phyloP scores from a whole-genome alignment of 176 grass and related monocot genomes.

The Sorghum bicolor region DNA sequence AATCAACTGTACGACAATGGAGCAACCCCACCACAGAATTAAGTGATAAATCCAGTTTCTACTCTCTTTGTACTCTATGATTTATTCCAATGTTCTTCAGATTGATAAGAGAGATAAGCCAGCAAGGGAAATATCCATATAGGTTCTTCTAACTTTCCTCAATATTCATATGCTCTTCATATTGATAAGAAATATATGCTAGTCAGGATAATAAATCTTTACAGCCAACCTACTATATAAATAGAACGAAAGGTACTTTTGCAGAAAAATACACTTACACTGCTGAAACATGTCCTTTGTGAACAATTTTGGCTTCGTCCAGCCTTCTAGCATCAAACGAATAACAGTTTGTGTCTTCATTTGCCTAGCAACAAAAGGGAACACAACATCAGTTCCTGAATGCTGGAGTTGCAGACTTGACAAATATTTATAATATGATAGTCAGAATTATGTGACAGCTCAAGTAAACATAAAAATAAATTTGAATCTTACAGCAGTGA shows the following conservation, averaged over 20 bases:
- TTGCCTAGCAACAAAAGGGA: slow-evolving; percentile 58
- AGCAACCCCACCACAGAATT: not conserved
- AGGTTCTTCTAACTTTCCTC: not conserved
- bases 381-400: slow-evolving; percentile 25
- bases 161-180: not conserved
- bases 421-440: not conserved
- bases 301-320: slow-evolving; percentile 87
- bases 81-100: not conserved
- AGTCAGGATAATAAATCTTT: not conserved
- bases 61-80: not conserved
- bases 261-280: slow-evolving; percentile 62
- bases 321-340: slow-evolving; percentile 90
- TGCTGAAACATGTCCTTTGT: slow-evolving; percentile 96
- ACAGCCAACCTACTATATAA: not conserved
- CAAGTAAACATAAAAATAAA: not conserved
- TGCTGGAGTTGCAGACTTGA: not conserved
- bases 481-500: slow-evolving; percentile 78
- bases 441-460: not conserved
- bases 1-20: not conserved
- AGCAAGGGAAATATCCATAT: not conserved
- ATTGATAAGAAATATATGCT: not conserved
- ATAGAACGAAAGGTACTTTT: not conserved
- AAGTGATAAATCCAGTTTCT: not conserved
- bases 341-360: slow-evolving; percentile 97
- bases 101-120: not conserved